Base-by-base conservation (phyloP, 768 basidiomycete species). In the Psilocybe sp. region DNA sequence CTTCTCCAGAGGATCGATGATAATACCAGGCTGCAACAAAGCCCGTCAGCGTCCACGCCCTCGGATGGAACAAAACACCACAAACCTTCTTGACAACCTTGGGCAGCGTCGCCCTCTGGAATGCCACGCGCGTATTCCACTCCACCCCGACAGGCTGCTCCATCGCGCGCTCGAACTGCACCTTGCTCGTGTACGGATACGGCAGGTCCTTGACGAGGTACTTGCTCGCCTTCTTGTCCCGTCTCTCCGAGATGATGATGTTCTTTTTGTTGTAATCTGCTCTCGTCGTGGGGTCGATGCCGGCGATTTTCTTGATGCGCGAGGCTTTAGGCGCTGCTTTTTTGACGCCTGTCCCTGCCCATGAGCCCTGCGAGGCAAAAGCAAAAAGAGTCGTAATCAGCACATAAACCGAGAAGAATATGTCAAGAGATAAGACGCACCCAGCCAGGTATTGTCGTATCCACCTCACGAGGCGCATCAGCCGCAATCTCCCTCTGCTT, bases 371-470 rank as follows among this genome's bases (percentile, higher is more conserved):
- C n/a, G n/a, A n/a, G n/a, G n/a, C n/a, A n/a, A n/a, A n/a, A n/a
- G 33, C 49, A 46, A 46, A 38, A 12, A 16, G 15, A 36, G 34
- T 16, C 49, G 38, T 35, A n/a, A 15, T 35, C 31, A 34, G 32
- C 18, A 34, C 35, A 37, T 11, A 38, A 20, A 41, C 23, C 7
- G n/a, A 47, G 31, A 16, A 36, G 15, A 42, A 49, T n/a, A 58
- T 44, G 28, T 42, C 15, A 18, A 41, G 40, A 11, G 34, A 40
- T n/a, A 43, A 9, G 34, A 72, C 85, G 54, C 64, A 95, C 94
- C 97, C 97, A 99, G 31, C 97, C 97, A 37, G 94, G 85, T 19
- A 98, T 79, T 2, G 94, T 92, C 2, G 84, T 90, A 63, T 99
- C 94, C 20, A 94, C 80, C 53, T 90, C 86, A 36, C 74, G 77